Conservation (phyloP, 2,329 filamentous ascomycete species). For the Aspergillus proliferans region DNA sequence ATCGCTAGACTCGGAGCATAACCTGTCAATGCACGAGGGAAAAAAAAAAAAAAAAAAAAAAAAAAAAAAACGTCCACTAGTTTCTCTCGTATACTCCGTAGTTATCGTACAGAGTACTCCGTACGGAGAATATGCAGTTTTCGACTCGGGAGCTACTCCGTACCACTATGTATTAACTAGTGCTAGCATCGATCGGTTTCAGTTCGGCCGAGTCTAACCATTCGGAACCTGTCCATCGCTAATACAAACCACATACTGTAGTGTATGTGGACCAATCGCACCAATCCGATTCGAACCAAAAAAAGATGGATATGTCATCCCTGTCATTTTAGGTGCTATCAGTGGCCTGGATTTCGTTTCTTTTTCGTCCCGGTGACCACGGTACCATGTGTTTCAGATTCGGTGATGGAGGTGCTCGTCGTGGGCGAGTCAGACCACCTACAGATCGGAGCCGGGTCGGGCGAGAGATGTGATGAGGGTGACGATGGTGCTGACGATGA, state of each 20-base stretch:
- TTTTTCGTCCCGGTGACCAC: not conserved
- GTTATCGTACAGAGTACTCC: not conserved
- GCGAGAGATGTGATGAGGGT: not conserved
- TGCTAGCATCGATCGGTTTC: too few relatives aligned
- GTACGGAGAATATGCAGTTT: not conserved
- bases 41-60: too few relatives aligned
- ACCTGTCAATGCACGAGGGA: too few relatives aligned
- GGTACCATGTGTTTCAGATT: constrained; percentile 1
- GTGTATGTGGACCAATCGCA: not conserved
- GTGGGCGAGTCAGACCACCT: not conserved
- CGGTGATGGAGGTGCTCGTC: not conserved
- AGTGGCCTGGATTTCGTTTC: not conserved
- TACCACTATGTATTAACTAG: too few relatives aligned
- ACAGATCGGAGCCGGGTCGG: not conserved
- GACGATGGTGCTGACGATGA: not conserved
- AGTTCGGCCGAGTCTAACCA: not conserved
- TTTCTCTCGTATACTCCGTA: not conserved
- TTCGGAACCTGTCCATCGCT: not conserved
- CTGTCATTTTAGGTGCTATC: not conserved
- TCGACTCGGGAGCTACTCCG: not conserved
- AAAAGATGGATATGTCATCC: not conserved
- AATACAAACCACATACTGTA: not conserved
- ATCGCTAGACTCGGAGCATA: too few relatives aligned
- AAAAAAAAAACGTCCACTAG: not conserved
- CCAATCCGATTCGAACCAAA: not conserved